Base-by-base conservation (phyloP, 257 asterid species). In the Solanum peruvianum region DNA sequence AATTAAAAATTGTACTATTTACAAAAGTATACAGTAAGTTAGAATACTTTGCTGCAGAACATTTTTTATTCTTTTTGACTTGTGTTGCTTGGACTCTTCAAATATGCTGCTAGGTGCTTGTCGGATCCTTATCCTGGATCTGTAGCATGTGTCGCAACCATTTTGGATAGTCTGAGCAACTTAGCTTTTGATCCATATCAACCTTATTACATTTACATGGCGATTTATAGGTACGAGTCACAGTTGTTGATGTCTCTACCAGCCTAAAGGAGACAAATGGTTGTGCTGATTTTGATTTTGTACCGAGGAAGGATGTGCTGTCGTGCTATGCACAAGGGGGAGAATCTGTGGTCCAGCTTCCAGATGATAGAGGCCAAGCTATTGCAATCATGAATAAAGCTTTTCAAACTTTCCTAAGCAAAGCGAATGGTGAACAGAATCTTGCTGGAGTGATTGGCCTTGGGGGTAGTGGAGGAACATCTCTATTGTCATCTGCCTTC, bases 391-490 rank as follows among this genome's bases (percentile, higher is more conserved):
- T 97, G 98, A 92, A 69, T 88, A 92, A 91, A 88, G 97, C 95
- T 7, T 93, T 95, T 73, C 89, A 87, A 83, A 85, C 21, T 47
- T 95, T 94, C 89, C 93, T 97, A 71, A 56, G 66, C 62, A 92
- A 87, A 87, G 92, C 91, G 87, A 90, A 88, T 39, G 89, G 64
- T 69, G 91, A 92, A 76, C 45, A 89, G 78, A 81, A 73, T 81
- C 91, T 94, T 71, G 95, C 93, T 88, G 98, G 99, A 83, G 98
- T 94, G 56, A 86, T 95, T 35, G 99, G 99, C 83, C 94, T 97
- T 18, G 99, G 99, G 72, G 99, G 98, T 33, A 97, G 98, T 88
- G 98, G 98, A 89, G 99, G 99, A 86, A 97, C 99, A 18, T 95
- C 99, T 71, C 86, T 97, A 89, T 86, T 95, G 85, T 88, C 99